These are phyloP conservation scores for Heracleum sosnowskyi DNA, from an alignment of 129 eudicot species.

Conservation along the genomic window DNA sequence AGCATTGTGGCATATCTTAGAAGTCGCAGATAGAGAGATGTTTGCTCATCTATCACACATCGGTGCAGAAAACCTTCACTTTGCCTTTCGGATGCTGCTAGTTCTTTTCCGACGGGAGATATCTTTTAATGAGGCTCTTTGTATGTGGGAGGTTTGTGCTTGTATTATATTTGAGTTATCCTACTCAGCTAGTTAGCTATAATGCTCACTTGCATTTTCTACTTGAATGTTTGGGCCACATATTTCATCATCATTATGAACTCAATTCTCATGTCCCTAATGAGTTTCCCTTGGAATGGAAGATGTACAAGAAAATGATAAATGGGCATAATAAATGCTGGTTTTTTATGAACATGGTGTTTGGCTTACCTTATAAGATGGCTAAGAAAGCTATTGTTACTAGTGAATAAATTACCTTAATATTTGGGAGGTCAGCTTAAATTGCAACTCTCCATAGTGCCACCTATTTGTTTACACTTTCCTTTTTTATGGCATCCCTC, in stretches of 20 bases:
- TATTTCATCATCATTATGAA: background rate
- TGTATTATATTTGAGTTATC: background rate
- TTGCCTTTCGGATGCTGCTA: slow-evolving; percentile 92
- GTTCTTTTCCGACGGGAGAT: slow-evolving; percentile 95
- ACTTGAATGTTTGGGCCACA: background rate
- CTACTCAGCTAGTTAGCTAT: background rate
- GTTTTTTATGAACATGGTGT: background rate
- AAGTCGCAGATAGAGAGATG: slow-evolving; percentile 75
- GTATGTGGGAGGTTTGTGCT: slow-evolving; percentile 99
- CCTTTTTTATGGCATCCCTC: too few relatives aligned
- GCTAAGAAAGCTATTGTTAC: background rate
- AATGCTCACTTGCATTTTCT: background rate
- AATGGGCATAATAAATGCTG: background rate
- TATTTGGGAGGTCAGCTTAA: background rate
- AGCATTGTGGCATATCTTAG: slow-evolving; percentile 73
- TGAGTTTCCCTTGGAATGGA: background rate
- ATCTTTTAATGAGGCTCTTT: slow-evolving; percentile 82
- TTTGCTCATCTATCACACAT: slow-evolving; percentile 70
- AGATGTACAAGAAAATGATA: background rate
- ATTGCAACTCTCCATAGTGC: too few relatives aligned
- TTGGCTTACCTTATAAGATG: background rate
- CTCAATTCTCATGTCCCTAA: background rate
- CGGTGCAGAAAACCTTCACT: slow-evolving; percentile 98
- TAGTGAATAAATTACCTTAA: background rate
- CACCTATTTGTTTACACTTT: too few relatives aligned